Evolutionary conservation across 2,329 filamentous ascomycete genomes (phyloP).

Genomic region (Canariomyces notabilis): DNA sequence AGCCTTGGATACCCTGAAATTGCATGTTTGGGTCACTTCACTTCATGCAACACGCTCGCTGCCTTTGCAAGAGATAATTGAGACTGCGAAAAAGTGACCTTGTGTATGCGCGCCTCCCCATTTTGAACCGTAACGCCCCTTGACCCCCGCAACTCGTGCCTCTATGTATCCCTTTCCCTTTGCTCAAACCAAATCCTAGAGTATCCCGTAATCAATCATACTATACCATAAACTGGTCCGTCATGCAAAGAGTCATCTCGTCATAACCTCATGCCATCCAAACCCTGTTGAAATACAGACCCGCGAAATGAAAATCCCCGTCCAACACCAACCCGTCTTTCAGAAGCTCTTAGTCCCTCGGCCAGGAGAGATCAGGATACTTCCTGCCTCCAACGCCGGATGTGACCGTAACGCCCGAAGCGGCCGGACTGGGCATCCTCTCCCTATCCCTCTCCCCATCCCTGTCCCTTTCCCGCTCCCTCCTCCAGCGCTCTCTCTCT

Average conservation of each 20-base stretch:
- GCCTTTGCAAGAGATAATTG: no score
- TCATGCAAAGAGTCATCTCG: not conserved
- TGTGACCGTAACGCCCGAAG: constrained; percentile 30
- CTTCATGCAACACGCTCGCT: no score
- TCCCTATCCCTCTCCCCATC: constrained; percentile 25
- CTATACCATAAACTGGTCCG: no score
- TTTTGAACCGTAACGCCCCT: no score
- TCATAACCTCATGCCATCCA: not conserved
- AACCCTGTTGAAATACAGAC: not conserved
- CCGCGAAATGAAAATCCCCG: not conserved
- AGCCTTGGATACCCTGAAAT: no score
- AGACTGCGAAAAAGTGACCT: no score
- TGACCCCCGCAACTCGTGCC: not conserved
- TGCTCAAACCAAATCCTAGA: not conserved
- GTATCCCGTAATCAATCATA: not conserved
- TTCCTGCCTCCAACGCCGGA: constrained; percentile 34
- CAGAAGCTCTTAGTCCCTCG: constrained; percentile 20
- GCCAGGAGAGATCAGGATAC: constrained; percentile 32
- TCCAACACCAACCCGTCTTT: not conserved
- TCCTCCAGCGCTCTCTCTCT: constrained; percentile 24
- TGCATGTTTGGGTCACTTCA: no score
- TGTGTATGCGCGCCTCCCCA: no score
- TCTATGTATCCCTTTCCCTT: not conserved
- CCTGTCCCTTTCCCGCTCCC: constrained; percentile 22
- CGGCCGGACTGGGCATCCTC: constrained; percentile 29